These are phyloP conservation scores for Russula griseocarnosa DNA, from an alignment of 768 basidiomycete species.

Conservation along the genomic window DNA sequence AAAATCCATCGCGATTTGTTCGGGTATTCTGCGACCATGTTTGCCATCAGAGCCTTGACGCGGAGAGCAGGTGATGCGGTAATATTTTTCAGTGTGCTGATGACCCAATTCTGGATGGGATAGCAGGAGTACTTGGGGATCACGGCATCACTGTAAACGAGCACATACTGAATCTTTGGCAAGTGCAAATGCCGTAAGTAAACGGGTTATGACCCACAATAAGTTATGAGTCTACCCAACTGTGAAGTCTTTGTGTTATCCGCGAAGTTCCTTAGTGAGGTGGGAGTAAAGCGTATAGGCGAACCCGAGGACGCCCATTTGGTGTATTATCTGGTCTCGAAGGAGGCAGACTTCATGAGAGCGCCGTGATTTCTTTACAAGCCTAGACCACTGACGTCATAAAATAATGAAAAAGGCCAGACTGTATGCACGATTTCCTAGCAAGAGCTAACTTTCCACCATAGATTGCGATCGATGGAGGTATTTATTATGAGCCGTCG, in stretches of 20 bases:
- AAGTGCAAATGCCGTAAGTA: not conserved
- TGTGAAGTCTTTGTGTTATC: not conserved
- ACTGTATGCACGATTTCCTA: not conserved
- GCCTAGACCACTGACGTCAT: not conserved
- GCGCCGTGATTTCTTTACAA: not conserved
- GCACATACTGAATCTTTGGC: too few relatives aligned
- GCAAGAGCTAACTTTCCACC: not conserved
- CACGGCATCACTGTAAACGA: slow-evolving; percentile 31
- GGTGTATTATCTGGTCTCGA: slow-evolving; percentile 28
- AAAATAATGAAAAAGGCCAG: slow-evolving; percentile 13
- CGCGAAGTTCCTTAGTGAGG: not conserved
- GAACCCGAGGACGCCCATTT: slow-evolving; percentile 24
- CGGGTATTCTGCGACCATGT: slow-evolving; percentile 29
- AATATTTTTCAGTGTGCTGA: not conserved
- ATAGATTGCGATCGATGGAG: slow-evolving; percentile 19
- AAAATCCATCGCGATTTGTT: not conserved
- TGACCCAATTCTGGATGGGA: not conserved
- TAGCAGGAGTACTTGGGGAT: slow-evolving; percentile 26
- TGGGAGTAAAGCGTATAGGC: slow-evolving; percentile 11
- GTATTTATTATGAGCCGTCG: slow-evolving; percentile 12
- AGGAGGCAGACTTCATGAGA: slow-evolving; percentile 27
- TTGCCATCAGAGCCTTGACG: slow-evolving; percentile 30
- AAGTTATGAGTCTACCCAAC: too few relatives aligned
- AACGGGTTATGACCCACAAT: slow-evolving; percentile 1
- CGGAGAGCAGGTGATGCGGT: slow-evolving; percentile 22